Percentiles rank a stretch among this genome's conserved stretches.
Evolutionary conservation across 768 basidiomycete species (phyloP).

Genomic region (Suillus clintonianus): DNA sequence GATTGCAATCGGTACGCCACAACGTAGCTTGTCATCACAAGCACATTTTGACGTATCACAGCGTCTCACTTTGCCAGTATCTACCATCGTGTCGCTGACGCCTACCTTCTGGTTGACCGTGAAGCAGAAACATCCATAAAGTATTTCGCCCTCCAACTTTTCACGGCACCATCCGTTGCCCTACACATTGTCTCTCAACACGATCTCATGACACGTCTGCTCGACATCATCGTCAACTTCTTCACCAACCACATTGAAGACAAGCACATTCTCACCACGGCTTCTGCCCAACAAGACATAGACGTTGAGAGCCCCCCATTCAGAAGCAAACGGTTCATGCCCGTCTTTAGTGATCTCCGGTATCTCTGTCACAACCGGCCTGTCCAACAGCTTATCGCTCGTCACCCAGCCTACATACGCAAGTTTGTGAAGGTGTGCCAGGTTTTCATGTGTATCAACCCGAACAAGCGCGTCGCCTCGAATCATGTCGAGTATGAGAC

Average conservation of each 20-base stretch:
- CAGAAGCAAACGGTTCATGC: conserved; percentile 95
- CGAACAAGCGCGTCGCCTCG: conserved; percentile 79
- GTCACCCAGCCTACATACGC: conserved; percentile 62
- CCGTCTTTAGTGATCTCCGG: conserved; percentile 88
- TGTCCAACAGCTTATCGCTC: conserved; percentile 79
- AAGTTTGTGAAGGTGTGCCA: conserved; percentile 79
- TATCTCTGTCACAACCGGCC: conserved; percentile 81
- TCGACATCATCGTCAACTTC: conserved; percentile 85
- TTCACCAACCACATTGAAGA: conserved; percentile 88
- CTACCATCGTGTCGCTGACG: conserved; percentile 85
- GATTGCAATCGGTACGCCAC: conserved; percentile 68
- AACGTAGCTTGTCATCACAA: neutral
- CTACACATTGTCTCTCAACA: conserved; percentile 74
- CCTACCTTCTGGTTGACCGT: conserved; percentile 89
- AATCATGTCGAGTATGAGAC: conserved; percentile 95
- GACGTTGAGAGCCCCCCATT: conserved; percentile 88
- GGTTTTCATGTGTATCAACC: conserved; percentile 92
- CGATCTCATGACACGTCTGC: conserved; percentile 71
- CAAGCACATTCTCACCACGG: conserved; percentile 55
- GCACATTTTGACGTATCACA: conserved; percentile 30
- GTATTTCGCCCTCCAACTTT: conserved; percentile 89
- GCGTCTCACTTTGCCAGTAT: conserved; percentile 83
- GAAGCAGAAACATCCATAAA: conserved; percentile 96
- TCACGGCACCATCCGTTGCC: conserved; percentile 87
- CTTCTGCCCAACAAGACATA: conserved; percentile 37